Evolutionary conservation across 2,329 filamentous ascomycete species (phyloP), one percentile per base, ranked within the genome.

Genomic region (Alternaria triticina): DNA sequence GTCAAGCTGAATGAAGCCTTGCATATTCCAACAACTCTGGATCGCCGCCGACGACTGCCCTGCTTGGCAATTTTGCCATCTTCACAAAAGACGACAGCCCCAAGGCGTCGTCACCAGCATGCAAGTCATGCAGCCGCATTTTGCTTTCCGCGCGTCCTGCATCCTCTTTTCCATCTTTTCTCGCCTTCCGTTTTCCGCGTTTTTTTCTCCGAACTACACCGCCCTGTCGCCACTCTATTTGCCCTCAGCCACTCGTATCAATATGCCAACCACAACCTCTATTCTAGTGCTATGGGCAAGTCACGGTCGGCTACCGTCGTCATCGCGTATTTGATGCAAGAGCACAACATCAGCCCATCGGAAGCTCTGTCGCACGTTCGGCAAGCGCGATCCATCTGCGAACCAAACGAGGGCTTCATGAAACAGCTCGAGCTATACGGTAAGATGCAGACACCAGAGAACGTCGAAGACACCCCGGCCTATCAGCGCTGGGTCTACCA

Each of bases 401-500:
- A 97, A 75, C 96, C 96, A 4, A 99, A 99, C 77, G 83, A 88
- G 30, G 95, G 94, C 27, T 99, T 99, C 85, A 94, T 95, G 89
- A 84, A 88, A 54, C 96, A 99, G 80, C 86, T 99, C 6, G 86
- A 91, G 70, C 84, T 98, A 57, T 99, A 95, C 85, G 91, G 93
- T 83, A 84, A 90, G 69, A 97, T 97, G 92, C 89, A 89, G 50
- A 95, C 90, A 69, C 92, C 94, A 1, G 86, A 84, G 22, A 85
- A 89, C 67, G 83, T 92, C 56, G 90, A 91, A 67, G 82, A 85
- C 10, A 87, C 94, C 50, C 91, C 93, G 1, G 82, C 86, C 13
- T 99, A 98, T 80, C 93, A 96, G 79, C 88, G 93, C 58, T 93
- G 90, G 89, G 79, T 91, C 8, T 92, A 90, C 73, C 84, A 87